phyloP scores from a whole-genome alignment of 2,329 filamentous ascomycete genomes.

The Polychaeton citri region DNA sequence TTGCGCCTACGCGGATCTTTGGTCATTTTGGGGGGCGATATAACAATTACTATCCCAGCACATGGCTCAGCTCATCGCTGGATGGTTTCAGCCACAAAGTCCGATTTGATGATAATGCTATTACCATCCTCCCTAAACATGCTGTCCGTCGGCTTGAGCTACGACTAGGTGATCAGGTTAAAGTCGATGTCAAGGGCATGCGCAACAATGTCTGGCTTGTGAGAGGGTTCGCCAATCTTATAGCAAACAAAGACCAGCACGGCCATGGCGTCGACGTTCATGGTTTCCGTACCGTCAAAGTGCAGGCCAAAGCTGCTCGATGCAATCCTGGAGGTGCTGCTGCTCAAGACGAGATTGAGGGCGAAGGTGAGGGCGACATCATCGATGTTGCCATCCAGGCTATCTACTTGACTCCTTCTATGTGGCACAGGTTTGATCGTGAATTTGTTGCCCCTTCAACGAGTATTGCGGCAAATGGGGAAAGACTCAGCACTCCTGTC shows the following conservation, averaged over 20 bases:
- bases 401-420: constrained; percentile 31
- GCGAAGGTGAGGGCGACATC: constrained; percentile 12
- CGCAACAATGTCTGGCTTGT: constrained; percentile 32
- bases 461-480: neutral
- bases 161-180: constrained; percentile 31
- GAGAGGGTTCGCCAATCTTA: constrained; percentile 22
- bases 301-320: constrained; percentile 24
- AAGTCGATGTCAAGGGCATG: constrained; percentile 32
- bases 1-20: constrained; percentile 31
- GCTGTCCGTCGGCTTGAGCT: constrained; percentile 31
- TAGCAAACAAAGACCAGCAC: constrained; percentile 17
- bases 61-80: constrained; percentile 36
- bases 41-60: constrained; percentile 46
- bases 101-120: constrained; percentile 35
- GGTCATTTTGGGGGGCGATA: constrained; percentile 42
- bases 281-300: constrained; percentile 26
- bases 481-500: constrained; percentile 13
- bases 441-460: constrained; percentile 1
- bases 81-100: constrained; percentile 30
- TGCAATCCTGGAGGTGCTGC: constrained; percentile 21
- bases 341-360: constrained; percentile 2
- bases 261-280: constrained; percentile 24
- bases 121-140: constrained; percentile 25
- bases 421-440: constrained; percentile 26
- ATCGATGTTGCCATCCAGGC: constrained; percentile 26